Conservation (phyloP, 208 protist genomes). For the Porcisia hertigi region DNA sequence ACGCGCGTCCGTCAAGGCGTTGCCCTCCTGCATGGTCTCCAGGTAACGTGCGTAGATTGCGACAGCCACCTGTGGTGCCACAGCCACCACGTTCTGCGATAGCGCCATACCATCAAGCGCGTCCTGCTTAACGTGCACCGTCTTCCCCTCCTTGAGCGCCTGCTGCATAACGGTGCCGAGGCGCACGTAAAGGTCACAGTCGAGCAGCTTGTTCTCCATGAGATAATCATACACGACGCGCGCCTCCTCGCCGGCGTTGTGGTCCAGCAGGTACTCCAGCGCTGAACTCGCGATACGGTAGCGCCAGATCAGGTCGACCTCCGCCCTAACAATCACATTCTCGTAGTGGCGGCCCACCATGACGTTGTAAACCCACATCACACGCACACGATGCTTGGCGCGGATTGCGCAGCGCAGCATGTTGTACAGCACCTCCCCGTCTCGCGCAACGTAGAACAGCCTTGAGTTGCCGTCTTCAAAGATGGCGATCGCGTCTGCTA, state of each 20-base stretch:
- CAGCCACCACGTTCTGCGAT: constrained; percentile 48
- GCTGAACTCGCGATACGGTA: constrained; percentile 76
- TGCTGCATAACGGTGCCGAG: constrained; percentile 75
- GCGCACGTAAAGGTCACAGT: constrained; percentile 81
- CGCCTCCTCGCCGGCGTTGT: constrained; percentile 71
- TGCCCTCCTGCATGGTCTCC: constrained; percentile 22
- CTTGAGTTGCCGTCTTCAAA: constrained; percentile 86
- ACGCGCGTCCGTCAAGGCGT: constrained; percentile 14
- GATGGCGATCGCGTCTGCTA: constrained; percentile 87
- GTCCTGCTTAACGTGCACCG: constrained; percentile 35
- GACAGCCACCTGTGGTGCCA: constrained; percentile 75
- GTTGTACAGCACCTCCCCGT: constrained; percentile 86
- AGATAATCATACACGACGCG: constrained; percentile 75
- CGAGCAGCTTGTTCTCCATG: constrained; percentile 54
- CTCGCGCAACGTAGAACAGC: constrained; percentile 84
- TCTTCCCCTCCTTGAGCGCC: constrained; percentile 75
- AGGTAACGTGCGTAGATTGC: constrained; percentile 61
- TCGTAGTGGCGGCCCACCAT: constrained; percentile 88
- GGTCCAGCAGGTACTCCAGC: constrained; percentile 75
- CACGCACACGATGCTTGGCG: constrained; percentile 76
- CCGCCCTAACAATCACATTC: constrained; percentile 79
- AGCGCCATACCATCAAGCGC: constrained; percentile 48
- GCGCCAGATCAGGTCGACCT: constrained; percentile 81
- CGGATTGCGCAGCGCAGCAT: constrained; percentile 81
- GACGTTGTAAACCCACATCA: constrained; percentile 91